Conservation (phyloP, 2,329 filamentous ascomycete genomes). For the Didymella exigua region DNA sequence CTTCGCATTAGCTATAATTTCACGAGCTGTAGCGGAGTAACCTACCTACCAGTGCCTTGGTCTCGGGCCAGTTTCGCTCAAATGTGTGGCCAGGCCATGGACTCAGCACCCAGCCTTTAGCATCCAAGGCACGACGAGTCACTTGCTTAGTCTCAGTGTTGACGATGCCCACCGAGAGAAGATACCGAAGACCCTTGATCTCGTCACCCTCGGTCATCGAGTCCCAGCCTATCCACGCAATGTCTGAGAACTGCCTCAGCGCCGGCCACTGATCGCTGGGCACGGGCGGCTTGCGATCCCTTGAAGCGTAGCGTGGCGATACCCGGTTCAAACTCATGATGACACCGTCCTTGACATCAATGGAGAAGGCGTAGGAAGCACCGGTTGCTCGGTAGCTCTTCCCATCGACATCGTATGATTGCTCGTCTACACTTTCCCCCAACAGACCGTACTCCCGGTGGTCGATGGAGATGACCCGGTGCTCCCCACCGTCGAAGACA, state of each 20-base stretch:
- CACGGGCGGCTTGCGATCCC: constrained; percentile 18
- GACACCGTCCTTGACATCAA: constrained; percentile 24
- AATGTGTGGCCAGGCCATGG: constrained; percentile 27
- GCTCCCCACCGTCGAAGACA: constrained; percentile 21
- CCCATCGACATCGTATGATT: constrained; percentile 17
- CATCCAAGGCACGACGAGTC: constrained; percentile 14
- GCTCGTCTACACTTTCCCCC: constrained; percentile 7
- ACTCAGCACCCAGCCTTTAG: constrained; percentile 10
- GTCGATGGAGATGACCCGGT: constrained; percentile 16
- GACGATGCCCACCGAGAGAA: constrained; percentile 21
- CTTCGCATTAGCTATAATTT: not conserved
- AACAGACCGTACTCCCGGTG: constrained; percentile 9
- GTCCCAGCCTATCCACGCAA: constrained; percentile 25
- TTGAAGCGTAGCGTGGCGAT: constrained; percentile 18
- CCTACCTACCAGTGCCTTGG: constrained; percentile 26
- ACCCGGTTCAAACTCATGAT: constrained; percentile 24
- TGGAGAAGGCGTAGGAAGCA: constrained; percentile 19
- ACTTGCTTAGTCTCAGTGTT: constrained; percentile 24
- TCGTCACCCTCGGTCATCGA: constrained; percentile 2
- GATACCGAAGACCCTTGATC: constrained; percentile 20
- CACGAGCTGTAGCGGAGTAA: not conserved
- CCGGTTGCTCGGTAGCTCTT: constrained; percentile 21
- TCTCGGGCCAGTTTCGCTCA: constrained; percentile 15
- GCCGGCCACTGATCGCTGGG: constrained; percentile 15
- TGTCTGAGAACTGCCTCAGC: constrained; percentile 26